Percentiles rank a stretch among this genome's conserved stretches.
phyloP scores from a whole-genome alignment of 164 flowering plant species.

The Houttuynia cordata region DNA sequence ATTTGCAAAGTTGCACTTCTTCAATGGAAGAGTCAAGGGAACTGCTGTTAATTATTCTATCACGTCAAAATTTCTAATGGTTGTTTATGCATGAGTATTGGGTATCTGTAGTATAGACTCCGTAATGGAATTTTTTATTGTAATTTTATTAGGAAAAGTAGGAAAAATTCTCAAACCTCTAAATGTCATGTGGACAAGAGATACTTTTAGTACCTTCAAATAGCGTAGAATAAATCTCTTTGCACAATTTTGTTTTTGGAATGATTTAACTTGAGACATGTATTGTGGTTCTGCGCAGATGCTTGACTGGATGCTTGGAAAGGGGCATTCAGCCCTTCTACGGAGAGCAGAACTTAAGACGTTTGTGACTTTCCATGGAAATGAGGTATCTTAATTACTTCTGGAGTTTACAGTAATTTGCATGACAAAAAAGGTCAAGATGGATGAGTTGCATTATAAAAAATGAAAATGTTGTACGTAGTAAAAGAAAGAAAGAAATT shows the following conservation, averaged over 20 bases:
- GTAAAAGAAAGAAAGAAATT: neutral
- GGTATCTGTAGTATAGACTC: no score
- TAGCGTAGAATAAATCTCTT: neutral
- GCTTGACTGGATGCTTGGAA: conserved; percentile 89
- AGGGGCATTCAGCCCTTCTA: conserved; percentile 75
- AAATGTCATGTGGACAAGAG: neutral
- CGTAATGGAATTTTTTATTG: no score
- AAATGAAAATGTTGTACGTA: no score
- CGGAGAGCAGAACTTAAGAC: conserved; percentile 94
- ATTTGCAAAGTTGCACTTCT: no score
- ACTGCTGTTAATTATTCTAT: no score
- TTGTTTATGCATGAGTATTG: no score
- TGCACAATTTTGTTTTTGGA: neutral
- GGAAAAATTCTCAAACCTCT: neutral
- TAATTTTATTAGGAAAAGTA: no score
- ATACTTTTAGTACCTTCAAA: neutral
- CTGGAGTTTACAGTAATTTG: no score
- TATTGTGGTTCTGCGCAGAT: conserved; percentile 25
- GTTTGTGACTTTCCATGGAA: conserved; percentile 88
- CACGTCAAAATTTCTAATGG: no score
- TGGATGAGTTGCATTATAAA: neutral
- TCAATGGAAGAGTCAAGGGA: no score
- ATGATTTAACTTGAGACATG: neutral
- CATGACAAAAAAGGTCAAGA: neutral
- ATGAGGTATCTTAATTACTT: conserved; percentile 41